A percentile compares a stretch with the other conserved stretches of the same genome.
Conservation (phyloP, 768 basidiomycete species). For the Pisolithus orientalis region DNA sequence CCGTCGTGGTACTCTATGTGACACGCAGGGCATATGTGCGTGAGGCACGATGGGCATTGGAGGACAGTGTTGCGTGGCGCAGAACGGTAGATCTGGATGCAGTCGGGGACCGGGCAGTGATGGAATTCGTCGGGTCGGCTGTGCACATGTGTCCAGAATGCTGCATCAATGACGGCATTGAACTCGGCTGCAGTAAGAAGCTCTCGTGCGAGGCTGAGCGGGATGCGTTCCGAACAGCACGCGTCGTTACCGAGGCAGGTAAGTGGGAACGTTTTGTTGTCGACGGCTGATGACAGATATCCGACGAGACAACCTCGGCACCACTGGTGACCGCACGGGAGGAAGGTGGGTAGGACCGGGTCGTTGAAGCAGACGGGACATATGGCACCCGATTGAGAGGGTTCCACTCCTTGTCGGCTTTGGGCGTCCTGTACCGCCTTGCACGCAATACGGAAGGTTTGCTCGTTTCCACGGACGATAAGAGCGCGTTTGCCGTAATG, state of each 20-base stretch:
- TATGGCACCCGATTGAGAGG: conserved; percentile 12
- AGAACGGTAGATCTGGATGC: conserved; percentile 63
- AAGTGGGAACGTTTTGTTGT: conserved; percentile 62
- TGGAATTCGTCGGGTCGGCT: conserved; percentile 55
- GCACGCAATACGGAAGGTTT: conserved; percentile 28
- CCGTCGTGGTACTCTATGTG: conserved; percentile 58
- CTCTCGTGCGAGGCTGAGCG: conserved; percentile 44
- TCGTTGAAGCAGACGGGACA: conserved; percentile 73
- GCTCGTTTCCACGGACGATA: conserved; percentile 49
- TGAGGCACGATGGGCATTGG: conserved; percentile 66
- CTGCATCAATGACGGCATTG: conserved; percentile 47
- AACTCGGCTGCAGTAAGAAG: conserved; percentile 50
- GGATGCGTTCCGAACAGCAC: conserved; percentile 50
- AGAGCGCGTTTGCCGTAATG: conserved; percentile 39
- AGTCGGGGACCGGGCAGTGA: conserved; percentile 78
- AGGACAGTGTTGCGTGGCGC: conserved; percentile 44
- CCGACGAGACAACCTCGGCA: conserved; percentile 55
- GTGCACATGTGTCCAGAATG: conserved; percentile 58
- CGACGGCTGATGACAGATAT: conserved; percentile 54
- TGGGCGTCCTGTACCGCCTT: conserved; percentile 37
- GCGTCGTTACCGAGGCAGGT: conserved; percentile 63
- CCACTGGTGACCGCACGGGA: conserved; percentile 64
- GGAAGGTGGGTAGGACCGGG: conserved; percentile 38
- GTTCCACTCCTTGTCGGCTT: conserved; percentile 23
- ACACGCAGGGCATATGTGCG: conserved; percentile 64